These are phyloP conservation scores for Talaromyces atroroseus DNA, from an alignment of 2,329 filamentous ascomycete species.

Conservation along the genomic window DNA sequence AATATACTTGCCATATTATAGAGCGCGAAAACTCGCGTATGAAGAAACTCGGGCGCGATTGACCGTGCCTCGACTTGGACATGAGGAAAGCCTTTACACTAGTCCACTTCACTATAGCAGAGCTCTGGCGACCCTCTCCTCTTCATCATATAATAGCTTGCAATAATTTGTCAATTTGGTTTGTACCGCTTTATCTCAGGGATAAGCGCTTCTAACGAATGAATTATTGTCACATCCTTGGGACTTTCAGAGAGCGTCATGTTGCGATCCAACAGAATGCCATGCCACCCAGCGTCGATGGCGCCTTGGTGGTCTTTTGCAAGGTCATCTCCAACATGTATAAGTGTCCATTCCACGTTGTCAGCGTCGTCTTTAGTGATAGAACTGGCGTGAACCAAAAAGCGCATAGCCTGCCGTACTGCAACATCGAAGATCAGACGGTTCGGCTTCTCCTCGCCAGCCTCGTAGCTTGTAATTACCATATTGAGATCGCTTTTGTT, in stretches of 20 bases:
- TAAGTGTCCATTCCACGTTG: slow-evolving; percentile 21
- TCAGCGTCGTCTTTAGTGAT: background rate
- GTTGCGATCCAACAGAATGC: slow-evolving; percentile 27
- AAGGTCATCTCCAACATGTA: slow-evolving; percentile 44
- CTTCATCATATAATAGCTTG: background rate
- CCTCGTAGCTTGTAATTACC: slow-evolving; percentile 44
- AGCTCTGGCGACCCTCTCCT: background rate
- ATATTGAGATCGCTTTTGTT: slow-evolving; percentile 36
- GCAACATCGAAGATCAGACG: slow-evolving; percentile 37
- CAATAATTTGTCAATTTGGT: background rate
- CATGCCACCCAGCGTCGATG: slow-evolving; percentile 33
- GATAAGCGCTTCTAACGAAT: slow-evolving; percentile 13
- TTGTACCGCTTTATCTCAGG: background rate
- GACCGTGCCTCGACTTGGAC: background rate
- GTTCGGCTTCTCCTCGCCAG: slow-evolving; percentile 40
- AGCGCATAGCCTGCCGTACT: slow-evolving; percentile 23
- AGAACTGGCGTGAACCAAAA: slow-evolving; percentile 8
- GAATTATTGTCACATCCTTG: slow-evolving; percentile 1
- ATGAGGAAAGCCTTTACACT: no score
- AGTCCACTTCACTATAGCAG: no score
- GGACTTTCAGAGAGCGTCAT: background rate
- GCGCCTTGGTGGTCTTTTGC: slow-evolving; percentile 39
- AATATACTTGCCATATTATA: background rate
- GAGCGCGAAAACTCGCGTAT: background rate
- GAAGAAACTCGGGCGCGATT: background rate